Evolutionary conservation across 129 eudicot genomes (phyloP).

Genomic region (Silybum marianum): DNA sequence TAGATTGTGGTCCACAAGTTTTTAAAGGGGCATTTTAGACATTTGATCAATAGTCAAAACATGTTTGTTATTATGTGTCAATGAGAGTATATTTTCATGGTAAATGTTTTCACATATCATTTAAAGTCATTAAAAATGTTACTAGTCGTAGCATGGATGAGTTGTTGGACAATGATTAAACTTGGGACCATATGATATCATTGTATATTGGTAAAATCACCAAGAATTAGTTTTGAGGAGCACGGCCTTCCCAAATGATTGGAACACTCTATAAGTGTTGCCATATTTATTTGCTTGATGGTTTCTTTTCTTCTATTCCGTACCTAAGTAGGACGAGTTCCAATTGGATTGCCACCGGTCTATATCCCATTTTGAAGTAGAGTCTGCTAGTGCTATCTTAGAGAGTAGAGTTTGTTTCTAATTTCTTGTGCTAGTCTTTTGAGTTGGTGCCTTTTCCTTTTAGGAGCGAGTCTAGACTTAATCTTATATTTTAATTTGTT

Average conservation of each 20-base stretch:
- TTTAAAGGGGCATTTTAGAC: background rate
- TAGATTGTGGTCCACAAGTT: background rate
- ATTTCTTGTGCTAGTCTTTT: background rate
- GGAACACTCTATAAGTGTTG: background rate
- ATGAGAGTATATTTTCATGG: background rate
- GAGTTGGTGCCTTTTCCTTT: background rate
- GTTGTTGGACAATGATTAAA: background rate
- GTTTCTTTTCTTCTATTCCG: background rate
- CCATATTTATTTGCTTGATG: background rate
- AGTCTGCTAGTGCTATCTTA: background rate
- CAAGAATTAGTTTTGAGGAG: no score
- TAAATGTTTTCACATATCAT: background rate
- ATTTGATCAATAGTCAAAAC: background rate
- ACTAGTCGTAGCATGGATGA: background rate
- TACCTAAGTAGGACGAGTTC: background rate
- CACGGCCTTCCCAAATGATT: background rate
- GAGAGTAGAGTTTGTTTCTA: background rate
- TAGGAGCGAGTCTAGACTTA: background rate
- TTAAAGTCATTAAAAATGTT: background rate
- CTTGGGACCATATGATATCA: background rate
- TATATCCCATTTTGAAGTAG: background rate
- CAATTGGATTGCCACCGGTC: background rate
- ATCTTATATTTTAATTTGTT: background rate
- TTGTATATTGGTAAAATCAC: background rate
- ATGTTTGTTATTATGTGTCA: background rate